phyloP scores from a whole-genome alignment of 495 filamentous ascomycete species.

The Neurospora tetraspora region DNA sequence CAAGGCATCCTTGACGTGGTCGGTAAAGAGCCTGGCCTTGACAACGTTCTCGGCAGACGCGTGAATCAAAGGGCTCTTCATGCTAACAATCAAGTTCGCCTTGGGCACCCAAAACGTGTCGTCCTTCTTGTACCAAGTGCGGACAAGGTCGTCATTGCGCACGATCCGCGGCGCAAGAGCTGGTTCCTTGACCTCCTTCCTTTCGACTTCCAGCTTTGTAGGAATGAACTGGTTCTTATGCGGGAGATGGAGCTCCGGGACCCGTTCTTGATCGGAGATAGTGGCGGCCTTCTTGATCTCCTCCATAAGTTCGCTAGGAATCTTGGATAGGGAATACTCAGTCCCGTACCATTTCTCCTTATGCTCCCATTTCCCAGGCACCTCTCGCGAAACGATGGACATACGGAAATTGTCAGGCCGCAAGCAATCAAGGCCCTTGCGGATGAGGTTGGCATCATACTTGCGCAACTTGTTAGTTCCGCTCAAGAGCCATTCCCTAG shows the following conservation, averaged over 20 bases:
- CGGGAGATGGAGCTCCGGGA: slow-evolving; percentile 70
- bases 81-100: slow-evolving; percentile 69
- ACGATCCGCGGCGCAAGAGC: slow-evolving; percentile 71
- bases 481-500: slow-evolving; percentile 79
- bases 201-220: slow-evolving; percentile 86
- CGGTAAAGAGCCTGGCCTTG: slow-evolving; percentile 72
- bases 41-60: slow-evolving; percentile 68
- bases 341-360: slow-evolving; percentile 98
- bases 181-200: slow-evolving; percentile 72
- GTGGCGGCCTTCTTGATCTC: slow-evolving; percentile 55
- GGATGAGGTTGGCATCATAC: slow-evolving; percentile 69
- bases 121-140: slow-evolving; percentile 99
- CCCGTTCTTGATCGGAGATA: slow-evolving; percentile 46
- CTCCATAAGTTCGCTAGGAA: slow-evolving; percentile 63
- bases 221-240: slow-evolving; percentile 96
- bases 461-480: slow-evolving; percentile 56
- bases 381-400: slow-evolving; percentile 68
- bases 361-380: slow-evolving; percentile 73
- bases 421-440: slow-evolving; percentile 62
- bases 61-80: slow-evolving; percentile 68
- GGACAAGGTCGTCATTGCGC: slow-evolving; percentile 69
- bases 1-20: slow-evolving; percentile 79
- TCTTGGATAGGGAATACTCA: slow-evolving; percentile 77
- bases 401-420: slow-evolving; percentile 85
- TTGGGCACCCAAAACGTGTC: slow-evolving; percentile 98